phyloP scores from a whole-genome alignment of 225 moss, liverwort and hornwort genomes.

The Marchantia paleacea region DNA sequence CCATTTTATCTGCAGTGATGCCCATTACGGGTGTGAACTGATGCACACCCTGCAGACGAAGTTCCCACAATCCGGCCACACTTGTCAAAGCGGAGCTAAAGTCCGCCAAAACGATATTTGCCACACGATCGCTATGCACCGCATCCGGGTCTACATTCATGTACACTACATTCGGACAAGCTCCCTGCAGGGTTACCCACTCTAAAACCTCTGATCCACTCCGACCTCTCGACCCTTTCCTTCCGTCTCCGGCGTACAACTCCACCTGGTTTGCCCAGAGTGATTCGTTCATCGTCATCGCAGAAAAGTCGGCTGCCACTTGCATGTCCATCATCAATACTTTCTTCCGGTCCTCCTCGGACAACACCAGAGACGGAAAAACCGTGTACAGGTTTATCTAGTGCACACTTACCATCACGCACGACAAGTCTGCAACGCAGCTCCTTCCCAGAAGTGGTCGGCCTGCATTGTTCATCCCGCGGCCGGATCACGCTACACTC shows the following conservation, averaged over 20 bases:
- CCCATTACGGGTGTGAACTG: constrained; percentile 23
- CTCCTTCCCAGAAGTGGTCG: background rate
- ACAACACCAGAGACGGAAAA: background rate
- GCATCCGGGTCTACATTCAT: background rate
- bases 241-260: constrained; percentile 24
- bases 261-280: constrained; percentile 17
- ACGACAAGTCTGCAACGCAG: background rate
- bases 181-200: constrained; percentile 19
- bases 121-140: constrained; percentile 18
- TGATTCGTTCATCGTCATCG: background rate
- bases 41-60: constrained; percentile 30
- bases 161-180: constrained; percentile 19
- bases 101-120: constrained; percentile 22
- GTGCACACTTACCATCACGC: background rate
- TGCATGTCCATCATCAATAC: background rate
- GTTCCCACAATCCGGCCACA: constrained; percentile 33
- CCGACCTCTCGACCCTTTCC: constrained; percentile 13
- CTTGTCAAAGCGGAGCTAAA: constrained; percentile 5
- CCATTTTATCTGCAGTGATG: constrained; percentile 1
- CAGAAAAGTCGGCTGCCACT: background rate
- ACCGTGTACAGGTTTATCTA: background rate
- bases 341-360: background rate
- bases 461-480: background rate
- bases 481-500: background rate
- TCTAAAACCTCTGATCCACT: background rate